Percentiles rank a stretch among this genome's conserved stretches.
Evolutionary conservation across 2,329 filamentous ascomycete species (phyloP).

Genomic region (Salinomyces thailandicus): DNA sequence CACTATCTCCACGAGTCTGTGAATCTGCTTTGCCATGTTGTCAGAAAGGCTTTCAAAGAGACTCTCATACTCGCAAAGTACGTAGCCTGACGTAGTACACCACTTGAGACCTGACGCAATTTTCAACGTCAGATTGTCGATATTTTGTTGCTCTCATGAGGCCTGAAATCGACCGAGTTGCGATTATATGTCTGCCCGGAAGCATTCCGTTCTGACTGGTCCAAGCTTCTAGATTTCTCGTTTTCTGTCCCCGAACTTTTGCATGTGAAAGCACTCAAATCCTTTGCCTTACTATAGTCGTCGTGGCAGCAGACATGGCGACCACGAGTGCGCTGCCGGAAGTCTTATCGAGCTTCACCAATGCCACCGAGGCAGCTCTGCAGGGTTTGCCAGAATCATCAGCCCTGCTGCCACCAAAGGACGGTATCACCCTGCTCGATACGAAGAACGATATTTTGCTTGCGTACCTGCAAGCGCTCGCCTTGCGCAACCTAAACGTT

Average conservation of each 20-base stretch:
- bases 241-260: not conserved
- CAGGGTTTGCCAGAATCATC: slow-evolving; percentile 43
- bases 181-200: too few species aligned
- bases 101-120: too few species aligned
- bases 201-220: not conserved
- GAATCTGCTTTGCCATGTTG: too few species aligned
- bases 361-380: slow-evolving; percentile 54
- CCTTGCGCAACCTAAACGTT: slow-evolving; percentile 51
- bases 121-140: too few species aligned
- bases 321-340: not conserved
- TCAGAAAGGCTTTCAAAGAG: too few species aligned
- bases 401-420: slow-evolving; percentile 59
- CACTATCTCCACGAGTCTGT: too few species aligned
- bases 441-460: slow-evolving; percentile 96
- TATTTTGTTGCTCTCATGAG: too few species aligned
- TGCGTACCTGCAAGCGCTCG: slow-evolving; percentile 88
- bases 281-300: not conserved
- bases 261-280: not conserved
- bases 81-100: too few species aligned
- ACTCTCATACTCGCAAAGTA: too few species aligned
- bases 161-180: too few species aligned
- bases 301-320: not conserved
- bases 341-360: slow-evolving; percentile 34
- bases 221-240: not conserved
- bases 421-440: slow-evolving; percentile 90